phyloP scores from a whole-genome alignment of 2,329 filamentous ascomycete genomes.

The Colletotrichum falcatum region DNA sequence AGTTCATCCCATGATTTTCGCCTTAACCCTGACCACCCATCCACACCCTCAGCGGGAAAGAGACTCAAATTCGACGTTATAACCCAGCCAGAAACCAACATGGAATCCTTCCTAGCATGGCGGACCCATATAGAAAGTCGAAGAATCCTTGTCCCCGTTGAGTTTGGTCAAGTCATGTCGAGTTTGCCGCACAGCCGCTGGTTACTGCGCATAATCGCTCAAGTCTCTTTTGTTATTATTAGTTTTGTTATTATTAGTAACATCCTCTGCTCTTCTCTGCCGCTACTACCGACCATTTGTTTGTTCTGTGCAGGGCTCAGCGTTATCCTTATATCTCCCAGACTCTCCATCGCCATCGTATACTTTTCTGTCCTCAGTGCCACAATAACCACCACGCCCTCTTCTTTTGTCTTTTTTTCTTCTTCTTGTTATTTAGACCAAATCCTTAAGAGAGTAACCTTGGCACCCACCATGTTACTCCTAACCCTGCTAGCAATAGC shows the following conservation, averaged over 20 bases:
- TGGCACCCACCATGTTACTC: slow-evolving; percentile 17
- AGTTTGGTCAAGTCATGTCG: not conserved
- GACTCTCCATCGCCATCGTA: no score
- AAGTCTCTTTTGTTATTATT: slow-evolving; percentile 25
- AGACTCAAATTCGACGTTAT: slow-evolving; percentile 31
- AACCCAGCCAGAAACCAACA: slow-evolving; percentile 20
- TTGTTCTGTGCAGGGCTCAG: not conserved
- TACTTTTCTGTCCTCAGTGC: not conserved
- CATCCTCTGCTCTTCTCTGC: slow-evolving; percentile 1
- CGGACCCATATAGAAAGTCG: slow-evolving; percentile 26
- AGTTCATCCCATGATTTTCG: slow-evolving; percentile 12
- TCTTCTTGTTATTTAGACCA: not conserved
- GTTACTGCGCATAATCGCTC: slow-evolving; percentile 9
- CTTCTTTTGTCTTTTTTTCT: no score
- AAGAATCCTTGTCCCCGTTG: slow-evolving; percentile 23
- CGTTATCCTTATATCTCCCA: not conserved
- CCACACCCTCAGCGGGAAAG: slow-evolving; percentile 18
- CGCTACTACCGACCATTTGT: not conserved
- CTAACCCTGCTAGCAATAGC: slow-evolving; percentile 25
- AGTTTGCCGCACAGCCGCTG: slow-evolving; percentile 18
- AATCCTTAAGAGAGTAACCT: not conserved
- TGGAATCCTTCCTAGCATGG: slow-evolving; percentile 22
- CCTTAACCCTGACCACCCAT: slow-evolving; percentile 5
- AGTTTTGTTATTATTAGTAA: no score
- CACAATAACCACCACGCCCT: not conserved